Evolutionary conservation across 2,329 filamentous ascomycete species (phyloP), one percentile per base, ranked within the genome.

Genomic region (Reticulascus tulasneorum): DNA sequence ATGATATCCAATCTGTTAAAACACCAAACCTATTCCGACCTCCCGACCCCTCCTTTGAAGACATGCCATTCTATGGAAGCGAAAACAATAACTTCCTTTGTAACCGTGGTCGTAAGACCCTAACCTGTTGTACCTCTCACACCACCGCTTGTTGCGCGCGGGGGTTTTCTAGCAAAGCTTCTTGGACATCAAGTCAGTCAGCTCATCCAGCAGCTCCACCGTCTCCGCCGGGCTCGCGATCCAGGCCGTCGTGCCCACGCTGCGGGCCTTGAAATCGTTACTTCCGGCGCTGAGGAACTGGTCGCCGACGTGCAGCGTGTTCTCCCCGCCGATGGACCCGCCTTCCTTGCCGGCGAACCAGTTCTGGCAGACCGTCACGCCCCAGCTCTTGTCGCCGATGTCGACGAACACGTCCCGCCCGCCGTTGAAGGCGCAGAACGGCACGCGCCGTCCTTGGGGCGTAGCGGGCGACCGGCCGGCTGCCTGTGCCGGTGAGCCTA

Each of bases 331-430:
- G 49, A 96, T 79, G 22, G 38, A 31, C 12, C 19, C 28, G 2
- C 82, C 82, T 7, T 53, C 52, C 15, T 58, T 51, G 53, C 33
- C 56, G 78, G 16, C 85, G 57, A 96, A 95, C 69, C 88, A 95
- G 39, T 82, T 77, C 66, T 98, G 93, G 58, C 90, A 96, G 5
- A 90, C 88, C 22, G 86, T 75, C 4, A 98, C 93, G 46, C 93
- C 93, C 85, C 90, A 94, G 35, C 84, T 89, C 66, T 98, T 98
- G 66, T 98, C 93, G 37, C 93, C 93, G 54, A 98, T 96, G 59
- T 98, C 93, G 35, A 98, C 90, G 62, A 98, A 98, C 26, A 97
- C 89, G 59, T 98, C 93, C 44, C 93, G 91, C 9, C 93, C 93
- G 35, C 91, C 93, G 60, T 98, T 98, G 70, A 98, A 98, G 16